These are phyloP conservation scores for Limonomyces culmigenus DNA, from an alignment of 1,284 basidiomycete species.

Conservation along the genomic window DNA sequence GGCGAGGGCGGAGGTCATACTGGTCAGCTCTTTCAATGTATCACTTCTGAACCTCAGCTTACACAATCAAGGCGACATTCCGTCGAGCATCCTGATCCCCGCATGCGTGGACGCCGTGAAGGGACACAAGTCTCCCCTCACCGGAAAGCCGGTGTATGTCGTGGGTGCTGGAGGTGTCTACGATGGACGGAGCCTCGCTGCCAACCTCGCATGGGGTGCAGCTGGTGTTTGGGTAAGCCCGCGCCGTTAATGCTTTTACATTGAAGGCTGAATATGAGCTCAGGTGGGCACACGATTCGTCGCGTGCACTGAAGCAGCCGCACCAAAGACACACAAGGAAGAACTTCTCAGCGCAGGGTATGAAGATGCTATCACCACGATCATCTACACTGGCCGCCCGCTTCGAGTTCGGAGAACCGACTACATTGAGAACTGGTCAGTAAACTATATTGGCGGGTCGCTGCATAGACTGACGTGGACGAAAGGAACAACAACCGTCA, in stretches of 20 bases:
- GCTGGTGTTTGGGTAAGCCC: conserved; percentile 58
- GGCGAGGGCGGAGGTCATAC: conserved; percentile 60
- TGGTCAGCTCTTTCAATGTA: no score
- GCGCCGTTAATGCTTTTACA: neutral
- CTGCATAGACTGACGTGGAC: neutral
- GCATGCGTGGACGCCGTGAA: conserved; percentile 72
- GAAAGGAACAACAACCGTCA: conserved; percentile 47
- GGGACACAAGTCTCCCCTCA: conserved; percentile 59
- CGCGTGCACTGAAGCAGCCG: conserved; percentile 63
- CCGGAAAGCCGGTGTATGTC: conserved; percentile 63
- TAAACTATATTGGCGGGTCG: no score
- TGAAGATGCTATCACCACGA: conserved; percentile 59
- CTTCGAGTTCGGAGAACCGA: conserved; percentile 68
- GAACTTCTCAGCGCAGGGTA: conserved; percentile 44
- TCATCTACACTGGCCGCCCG: conserved; percentile 82
- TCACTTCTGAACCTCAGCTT: no score
- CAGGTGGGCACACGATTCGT: conserved; percentile 79
- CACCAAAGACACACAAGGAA: conserved; percentile 75
- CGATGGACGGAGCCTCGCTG: conserved; percentile 75
- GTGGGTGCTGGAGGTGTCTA: conserved; percentile 78
- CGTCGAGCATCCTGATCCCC: conserved; percentile 65
- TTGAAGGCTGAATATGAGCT: conserved; percentile 4
- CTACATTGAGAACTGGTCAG: conserved; percentile 65
- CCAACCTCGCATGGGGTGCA: conserved; percentile 73
- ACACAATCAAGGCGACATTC: conserved; percentile 59